These are phyloP conservation scores for Fomitopsis serialis DNA, from an alignment of 768 basidiomycete genomes.

Conservation along the genomic window DNA sequence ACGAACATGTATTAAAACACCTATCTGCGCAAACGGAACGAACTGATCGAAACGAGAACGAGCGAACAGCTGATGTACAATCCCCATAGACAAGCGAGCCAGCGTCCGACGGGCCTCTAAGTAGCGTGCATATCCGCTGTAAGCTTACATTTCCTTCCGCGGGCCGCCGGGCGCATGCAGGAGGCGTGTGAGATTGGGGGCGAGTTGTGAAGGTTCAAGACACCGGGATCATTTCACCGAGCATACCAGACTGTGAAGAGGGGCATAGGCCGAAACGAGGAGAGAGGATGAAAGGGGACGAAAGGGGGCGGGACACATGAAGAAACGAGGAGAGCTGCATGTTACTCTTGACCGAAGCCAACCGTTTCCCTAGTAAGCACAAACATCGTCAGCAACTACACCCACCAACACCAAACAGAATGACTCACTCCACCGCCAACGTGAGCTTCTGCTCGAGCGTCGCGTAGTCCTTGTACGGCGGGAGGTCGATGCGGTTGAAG, in stretches of 20 bases:
- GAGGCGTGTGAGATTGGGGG: background rate
- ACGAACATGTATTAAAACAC: no score
- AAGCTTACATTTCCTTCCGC: background rate
- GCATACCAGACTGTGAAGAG: background rate
- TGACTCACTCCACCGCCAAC: conserved; percentile 83
- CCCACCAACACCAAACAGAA: conserved; percentile 3
- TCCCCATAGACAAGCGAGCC: background rate
- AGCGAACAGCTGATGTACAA: background rate
- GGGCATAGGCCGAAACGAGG: background rate
- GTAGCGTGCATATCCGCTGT: background rate
- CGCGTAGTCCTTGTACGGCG: conserved; percentile 96
- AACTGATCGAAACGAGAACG: background rate
- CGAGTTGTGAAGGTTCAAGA: no score
- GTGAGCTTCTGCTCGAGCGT: conserved; percentile 94
- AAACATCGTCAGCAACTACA: conserved; percentile 3
- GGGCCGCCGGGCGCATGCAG: background rate
- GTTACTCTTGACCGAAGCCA: conserved; percentile 86
- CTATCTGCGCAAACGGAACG: background rate
- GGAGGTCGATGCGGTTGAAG: conserved; percentile 95
- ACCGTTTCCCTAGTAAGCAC: conserved; percentile 69
- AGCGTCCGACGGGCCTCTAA: no score
- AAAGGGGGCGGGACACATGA: background rate
- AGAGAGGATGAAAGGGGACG: background rate
- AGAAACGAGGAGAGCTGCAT: background rate
- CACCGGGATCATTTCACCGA: no score